These are phyloP conservation scores for Friedmanniomyces endolithicus DNA, from an alignment of 495 filamentous ascomycete genomes.

Conservation along the genomic window DNA sequence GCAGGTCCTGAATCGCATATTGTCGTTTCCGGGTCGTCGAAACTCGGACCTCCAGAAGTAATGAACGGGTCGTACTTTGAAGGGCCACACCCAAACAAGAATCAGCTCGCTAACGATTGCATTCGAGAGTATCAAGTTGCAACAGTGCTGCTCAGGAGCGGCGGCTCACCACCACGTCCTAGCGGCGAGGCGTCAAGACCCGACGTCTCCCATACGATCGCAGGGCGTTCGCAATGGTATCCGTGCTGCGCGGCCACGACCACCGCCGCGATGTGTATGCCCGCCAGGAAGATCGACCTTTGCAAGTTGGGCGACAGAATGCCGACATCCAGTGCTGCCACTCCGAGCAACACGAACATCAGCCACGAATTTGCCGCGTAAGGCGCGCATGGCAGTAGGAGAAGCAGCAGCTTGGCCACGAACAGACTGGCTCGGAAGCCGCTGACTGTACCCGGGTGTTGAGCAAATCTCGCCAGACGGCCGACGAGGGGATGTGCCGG, in stretches of 20 bases:
- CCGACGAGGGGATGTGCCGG: constrained; percentile 16
- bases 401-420: constrained; percentile 20
- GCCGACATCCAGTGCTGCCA: constrained; percentile 43
- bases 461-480: constrained; percentile 31
- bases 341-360: constrained; percentile 46
- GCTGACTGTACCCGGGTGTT: constrained; percentile 24
- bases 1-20: too few species aligned
- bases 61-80: too few species aligned
- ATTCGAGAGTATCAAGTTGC: too few species aligned
- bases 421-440: constrained; percentile 32
- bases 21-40: too few species aligned
- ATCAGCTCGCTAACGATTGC: too few species aligned
- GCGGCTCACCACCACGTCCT: background rate
- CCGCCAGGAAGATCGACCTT: constrained; percentile 6
- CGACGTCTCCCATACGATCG: background rate
- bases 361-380: constrained; percentile 46
- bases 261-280: constrained; percentile 7
- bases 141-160: too few species aligned
- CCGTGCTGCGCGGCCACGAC: constrained; percentile 4
- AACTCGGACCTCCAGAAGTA: too few species aligned
- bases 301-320: constrained; percentile 3
- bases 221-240: constrained; percentile 4
- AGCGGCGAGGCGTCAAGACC: background rate
- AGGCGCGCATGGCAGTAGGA: constrained; percentile 44
- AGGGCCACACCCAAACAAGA: too few species aligned